phyloP scores from a whole-genome alignment of 2,329 filamentous ascomycete species.

The Pseudocercospora eumusae region DNA sequence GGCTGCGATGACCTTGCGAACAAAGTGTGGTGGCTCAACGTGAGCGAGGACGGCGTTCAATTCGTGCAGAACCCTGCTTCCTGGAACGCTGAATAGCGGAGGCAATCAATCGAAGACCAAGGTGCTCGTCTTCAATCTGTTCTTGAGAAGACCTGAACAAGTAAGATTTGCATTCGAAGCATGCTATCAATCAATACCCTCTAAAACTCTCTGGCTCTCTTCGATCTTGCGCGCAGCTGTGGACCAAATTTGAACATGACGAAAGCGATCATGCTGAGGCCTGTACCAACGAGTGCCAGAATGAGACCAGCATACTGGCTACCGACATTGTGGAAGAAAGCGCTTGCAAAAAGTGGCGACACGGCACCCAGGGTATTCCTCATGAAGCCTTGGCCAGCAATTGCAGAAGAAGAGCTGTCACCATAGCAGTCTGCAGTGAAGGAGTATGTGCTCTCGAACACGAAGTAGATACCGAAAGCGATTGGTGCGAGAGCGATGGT shows the following conservation, averaged over 20 bases:
- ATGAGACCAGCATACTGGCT: conserved; percentile 56
- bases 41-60: no score
- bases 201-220: conserved; percentile 27
- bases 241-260: conserved; percentile 33
- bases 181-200: conserved; percentile 32
- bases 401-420: conserved; percentile 46
- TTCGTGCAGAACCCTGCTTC: no score
- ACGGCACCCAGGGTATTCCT: conserved; percentile 57
- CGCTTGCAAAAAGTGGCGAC: conserved; percentile 54
- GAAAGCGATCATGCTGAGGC: conserved; percentile 48
- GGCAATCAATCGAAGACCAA: no score
- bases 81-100: no score
- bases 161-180: conserved; percentile 20
- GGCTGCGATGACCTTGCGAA: no score
- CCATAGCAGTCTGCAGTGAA: conserved; percentile 58
- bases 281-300: conserved; percentile 50
- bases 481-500: conserved; percentile 54
- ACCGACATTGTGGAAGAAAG: conserved; percentile 57
- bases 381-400: conserved; percentile 56
- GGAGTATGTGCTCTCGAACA: conserved; percentile 50
- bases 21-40: no score
- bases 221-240: conserved; percentile 23
- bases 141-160: background rate
- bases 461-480: conserved; percentile 57
- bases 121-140: no score